These are phyloP conservation scores for Pilaira anomala DNA, from an alignment of 192 early-diverging fungal genomes.

Conservation along the genomic window DNA sequence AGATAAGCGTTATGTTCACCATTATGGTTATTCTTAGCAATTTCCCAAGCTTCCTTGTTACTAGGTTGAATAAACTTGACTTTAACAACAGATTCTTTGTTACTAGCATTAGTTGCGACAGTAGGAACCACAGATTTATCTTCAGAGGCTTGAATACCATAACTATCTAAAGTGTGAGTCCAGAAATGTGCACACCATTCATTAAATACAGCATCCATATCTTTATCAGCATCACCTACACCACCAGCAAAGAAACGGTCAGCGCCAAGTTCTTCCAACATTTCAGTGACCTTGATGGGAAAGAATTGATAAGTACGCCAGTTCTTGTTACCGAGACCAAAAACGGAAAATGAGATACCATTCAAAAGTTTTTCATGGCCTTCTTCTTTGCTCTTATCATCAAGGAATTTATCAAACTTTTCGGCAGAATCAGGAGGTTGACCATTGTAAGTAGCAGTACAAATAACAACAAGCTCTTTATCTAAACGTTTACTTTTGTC, in stretches of 20 bases:
- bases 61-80: conserved; percentile 18
- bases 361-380: conserved; percentile 30
- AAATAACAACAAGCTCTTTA: conserved; percentile 29
- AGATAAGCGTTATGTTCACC: conserved; percentile 29
- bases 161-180: conserved; percentile 15
- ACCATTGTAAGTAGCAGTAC: conserved; percentile 38
- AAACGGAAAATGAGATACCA: conserved; percentile 47
- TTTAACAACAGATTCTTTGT: neutral
- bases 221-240: conserved; percentile 44
- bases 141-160: conserved; percentile 16
- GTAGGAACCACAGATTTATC: conserved; percentile 21
- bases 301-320: conserved; percentile 58
- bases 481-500: neutral
- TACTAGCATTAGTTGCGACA: neutral
- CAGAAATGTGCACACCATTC: conserved; percentile 34
- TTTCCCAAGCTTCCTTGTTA: conserved; percentile 16
- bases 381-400: conserved; percentile 12
- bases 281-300: conserved; percentile 42
- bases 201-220: conserved; percentile 35
- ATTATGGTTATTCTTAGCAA: conserved; percentile 12
- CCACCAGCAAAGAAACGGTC: conserved; percentile 40
- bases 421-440: conserved; percentile 51
- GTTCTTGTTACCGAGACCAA: conserved; percentile 58
- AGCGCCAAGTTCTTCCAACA: conserved; percentile 48
- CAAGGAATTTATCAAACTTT: conserved; percentile 36